These are phyloP conservation scores for Clarireedia paspali DNA, from an alignment of 2,329 filamentous ascomycete genomes.

Conservation along the genomic window DNA sequence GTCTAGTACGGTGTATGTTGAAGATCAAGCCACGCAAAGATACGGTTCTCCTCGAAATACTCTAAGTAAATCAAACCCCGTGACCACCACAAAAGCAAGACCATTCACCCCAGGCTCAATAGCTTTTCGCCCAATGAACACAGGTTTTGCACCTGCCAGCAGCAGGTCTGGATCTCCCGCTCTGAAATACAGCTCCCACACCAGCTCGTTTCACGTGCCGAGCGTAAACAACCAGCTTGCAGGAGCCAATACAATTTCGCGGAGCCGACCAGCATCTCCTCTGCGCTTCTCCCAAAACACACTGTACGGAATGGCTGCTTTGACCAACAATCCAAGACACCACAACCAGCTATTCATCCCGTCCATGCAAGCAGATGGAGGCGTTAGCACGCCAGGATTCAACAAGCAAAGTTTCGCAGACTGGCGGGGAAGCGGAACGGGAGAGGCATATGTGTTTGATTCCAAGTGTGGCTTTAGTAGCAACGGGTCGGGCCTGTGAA, in stretches of 20 bases:
- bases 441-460: background rate
- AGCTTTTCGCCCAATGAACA: constrained; percentile 1
- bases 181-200: background rate
- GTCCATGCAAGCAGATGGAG: background rate
- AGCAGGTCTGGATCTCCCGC: constrained; percentile 3
- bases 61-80: background rate
- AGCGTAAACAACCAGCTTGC: background rate
- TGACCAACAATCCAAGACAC: background rate
- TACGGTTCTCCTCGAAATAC: background rate
- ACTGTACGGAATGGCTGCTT: background rate
- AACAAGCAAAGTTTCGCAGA: background rate
- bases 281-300: background rate
- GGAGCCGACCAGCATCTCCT: background rate
- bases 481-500: background rate
- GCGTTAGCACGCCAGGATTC: background rate
- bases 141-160: background rate
- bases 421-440: background rate
- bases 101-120: constrained; percentile 3
- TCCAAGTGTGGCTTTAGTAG: background rate
- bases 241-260: constrained; percentile 1
- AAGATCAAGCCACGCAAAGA: background rate
- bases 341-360: constrained; percentile 1
- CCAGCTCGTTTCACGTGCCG: background rate
- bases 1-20: background rate
- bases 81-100: background rate